Evolutionary conservation across 2,329 filamentous ascomycete species (phyloP).

Genomic region (Diaporthe sp.): DNA sequence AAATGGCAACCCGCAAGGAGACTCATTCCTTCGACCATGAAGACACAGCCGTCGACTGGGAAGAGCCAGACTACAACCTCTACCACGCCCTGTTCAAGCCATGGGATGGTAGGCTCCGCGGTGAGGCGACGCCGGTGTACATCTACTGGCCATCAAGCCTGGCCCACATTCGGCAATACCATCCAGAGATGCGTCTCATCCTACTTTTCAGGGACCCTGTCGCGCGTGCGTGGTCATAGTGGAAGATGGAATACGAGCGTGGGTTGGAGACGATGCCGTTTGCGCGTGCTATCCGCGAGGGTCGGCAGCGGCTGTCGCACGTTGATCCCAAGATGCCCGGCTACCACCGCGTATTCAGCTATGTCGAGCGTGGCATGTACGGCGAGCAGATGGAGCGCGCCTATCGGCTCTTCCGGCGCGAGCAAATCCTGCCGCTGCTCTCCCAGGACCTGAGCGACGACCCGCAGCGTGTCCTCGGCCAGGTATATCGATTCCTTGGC

Average conservation of each 20-base stretch:
- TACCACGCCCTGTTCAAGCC: neutral
- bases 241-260: neutral
- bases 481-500: neutral
- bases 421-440: neutral
- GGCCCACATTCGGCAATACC: neutral
- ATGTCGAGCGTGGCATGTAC: neutral
- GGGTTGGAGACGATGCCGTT: neutral
- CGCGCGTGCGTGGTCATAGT: neutral
- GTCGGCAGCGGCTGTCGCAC: neutral
- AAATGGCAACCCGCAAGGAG: too few relatives aligned
- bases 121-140: neutral
- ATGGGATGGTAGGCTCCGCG: neutral
- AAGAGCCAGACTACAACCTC: neutral
- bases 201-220: too few relatives aligned
- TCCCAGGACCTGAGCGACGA: neutral
- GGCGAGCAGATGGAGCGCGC: neutral
- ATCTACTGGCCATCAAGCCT: neutral
- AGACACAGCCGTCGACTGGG: neutral
- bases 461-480: neutral
- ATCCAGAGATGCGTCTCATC: neutral
- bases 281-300: neutral
- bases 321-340: neutral
- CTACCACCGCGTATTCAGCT: neutral
- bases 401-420: neutral
- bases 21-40: too few relatives aligned